Evolutionary conservation across 345 rosid genomes (phyloP).

Genomic region (Eucalyptus cloeziana): DNA sequence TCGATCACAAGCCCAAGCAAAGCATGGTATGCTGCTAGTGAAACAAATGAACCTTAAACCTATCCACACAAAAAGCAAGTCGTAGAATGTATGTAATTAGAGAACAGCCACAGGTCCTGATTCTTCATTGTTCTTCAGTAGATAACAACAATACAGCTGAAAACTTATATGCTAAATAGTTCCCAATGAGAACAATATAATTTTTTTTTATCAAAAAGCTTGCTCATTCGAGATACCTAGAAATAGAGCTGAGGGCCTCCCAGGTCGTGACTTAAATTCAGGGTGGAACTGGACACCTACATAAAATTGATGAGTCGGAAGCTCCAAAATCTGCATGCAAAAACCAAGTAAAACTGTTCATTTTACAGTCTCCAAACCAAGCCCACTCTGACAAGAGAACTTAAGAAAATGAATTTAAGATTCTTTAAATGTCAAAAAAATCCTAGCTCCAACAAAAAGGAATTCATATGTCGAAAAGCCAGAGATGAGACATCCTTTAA

Average conservation of each 20-base stretch:
- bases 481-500: background rate
- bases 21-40: background rate
- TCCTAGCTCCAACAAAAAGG: background rate
- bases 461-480: background rate
- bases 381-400: background rate
- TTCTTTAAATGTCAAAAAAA: background rate
- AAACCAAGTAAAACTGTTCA: background rate
- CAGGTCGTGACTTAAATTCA: constrained; percentile 90
- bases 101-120: background rate
- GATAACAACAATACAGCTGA: background rate
- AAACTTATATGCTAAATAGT: background rate
- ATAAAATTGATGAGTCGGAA: constrained; percentile 63
- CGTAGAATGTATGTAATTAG: background rate
- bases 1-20: background rate
- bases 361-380: background rate
- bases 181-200: background rate
- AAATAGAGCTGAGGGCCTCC: constrained; percentile 80
- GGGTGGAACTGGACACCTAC: constrained; percentile 93
- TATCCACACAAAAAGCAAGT: background rate
- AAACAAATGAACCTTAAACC: background rate
- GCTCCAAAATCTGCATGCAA: constrained; percentile 52
- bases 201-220: background rate
- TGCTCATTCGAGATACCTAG: constrained; percentile 31
- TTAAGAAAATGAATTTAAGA: background rate
- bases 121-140: background rate